A percentile compares a stretch with the other conserved stretches of the same genome.
These are phyloP conservation scores for Vanderwaltozyma tropicalis DNA, from an alignment of 805 yeast genomes.

Conservation along the genomic window DNA sequence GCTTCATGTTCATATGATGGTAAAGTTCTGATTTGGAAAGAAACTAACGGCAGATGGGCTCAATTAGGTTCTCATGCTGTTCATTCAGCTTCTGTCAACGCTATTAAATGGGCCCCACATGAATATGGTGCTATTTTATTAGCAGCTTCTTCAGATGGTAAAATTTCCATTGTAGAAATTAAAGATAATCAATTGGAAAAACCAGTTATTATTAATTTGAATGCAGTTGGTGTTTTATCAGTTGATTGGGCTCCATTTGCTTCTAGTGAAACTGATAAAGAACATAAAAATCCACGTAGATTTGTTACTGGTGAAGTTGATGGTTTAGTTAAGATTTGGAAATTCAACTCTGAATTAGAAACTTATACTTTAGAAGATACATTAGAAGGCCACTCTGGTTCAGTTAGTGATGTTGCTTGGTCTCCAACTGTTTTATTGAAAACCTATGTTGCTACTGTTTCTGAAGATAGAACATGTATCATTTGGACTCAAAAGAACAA, in stretches of 20 bases:
- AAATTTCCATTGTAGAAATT: constrained; percentile 75
- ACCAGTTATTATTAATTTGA: constrained; percentile 48
- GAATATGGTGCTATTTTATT: constrained; percentile 83
- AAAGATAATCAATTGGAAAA: constrained; percentile 71
- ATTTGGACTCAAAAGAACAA: constrained; percentile 76
- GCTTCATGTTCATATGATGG: constrained; percentile 93
- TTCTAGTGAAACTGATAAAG: constrained; percentile 31
- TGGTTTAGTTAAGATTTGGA: constrained; percentile 83
- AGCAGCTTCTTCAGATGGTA: constrained; percentile 84
- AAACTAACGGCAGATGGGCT: constrained; percentile 74
- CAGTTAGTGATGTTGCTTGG: constrained; percentile 97
- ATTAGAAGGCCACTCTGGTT: constrained; percentile 79
- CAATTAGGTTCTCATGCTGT: constrained; percentile 68
- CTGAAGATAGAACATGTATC: constrained; percentile 83
- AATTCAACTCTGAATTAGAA: constrained; percentile 40
- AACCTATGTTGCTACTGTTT: constrained; percentile 84
- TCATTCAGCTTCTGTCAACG: constrained; percentile 85
- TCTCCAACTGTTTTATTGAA: constrained; percentile 76
- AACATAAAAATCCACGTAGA: constrained; percentile 38
- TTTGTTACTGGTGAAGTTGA: constrained; percentile 90
- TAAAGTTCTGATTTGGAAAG: constrained; percentile 83
- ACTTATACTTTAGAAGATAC: constrained; percentile 59
- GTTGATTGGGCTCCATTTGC: constrained; percentile 92
- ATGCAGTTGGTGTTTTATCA: constrained; percentile 79
- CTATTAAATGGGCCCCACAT: constrained; percentile 90